These are phyloP conservation scores for Saccharomyces mikatae DNA, from an alignment of 805 yeast genomes.

Conservation along the genomic window DNA sequence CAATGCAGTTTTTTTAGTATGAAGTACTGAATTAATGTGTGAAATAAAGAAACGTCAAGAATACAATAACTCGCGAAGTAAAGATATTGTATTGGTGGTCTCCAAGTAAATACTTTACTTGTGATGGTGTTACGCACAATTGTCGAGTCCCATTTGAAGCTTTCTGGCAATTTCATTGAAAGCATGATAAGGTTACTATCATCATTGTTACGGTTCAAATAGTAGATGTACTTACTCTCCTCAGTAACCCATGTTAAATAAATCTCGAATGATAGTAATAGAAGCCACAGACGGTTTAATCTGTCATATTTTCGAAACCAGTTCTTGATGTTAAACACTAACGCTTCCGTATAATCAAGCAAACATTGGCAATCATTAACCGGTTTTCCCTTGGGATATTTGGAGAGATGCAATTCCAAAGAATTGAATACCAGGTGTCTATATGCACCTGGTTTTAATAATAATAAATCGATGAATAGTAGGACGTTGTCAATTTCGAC, in stretches of 20 bases:
- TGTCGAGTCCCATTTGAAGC: background rate
- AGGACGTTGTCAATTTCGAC: slow-evolving; percentile 84
- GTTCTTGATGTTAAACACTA: slow-evolving; percentile 5
- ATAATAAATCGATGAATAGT: slow-evolving; percentile 71
- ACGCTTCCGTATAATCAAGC: slow-evolving; percentile 1
- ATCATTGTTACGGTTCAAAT: background rate
- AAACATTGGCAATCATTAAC: slow-evolving; percentile 1
- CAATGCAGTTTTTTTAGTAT: slow-evolving; percentile 24
- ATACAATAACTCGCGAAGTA: slow-evolving; percentile 49
- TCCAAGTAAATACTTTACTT: slow-evolving; percentile 26
- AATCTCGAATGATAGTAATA: slow-evolving; percentile 75
- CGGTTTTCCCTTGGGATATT: slow-evolving; percentile 9
- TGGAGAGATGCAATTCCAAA: slow-evolving; percentile 25
- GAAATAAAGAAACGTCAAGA: slow-evolving; percentile 38
- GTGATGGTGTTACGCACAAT: slow-evolving; percentile 16
- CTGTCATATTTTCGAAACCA: slow-evolving; percentile 21
- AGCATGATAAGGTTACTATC: background rate
- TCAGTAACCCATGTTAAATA: slow-evolving; percentile 88
- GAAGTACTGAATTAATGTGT: slow-evolving; percentile 29
- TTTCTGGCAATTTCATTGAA: background rate
- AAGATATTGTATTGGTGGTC: slow-evolving; percentile 43
- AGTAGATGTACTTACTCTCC: slow-evolving; percentile 44
- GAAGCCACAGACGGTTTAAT: slow-evolving; percentile 44
- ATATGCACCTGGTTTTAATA: slow-evolving; percentile 81
- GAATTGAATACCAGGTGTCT: slow-evolving; percentile 79